A percentile compares a stretch with the other conserved stretches of the same genome.
These are phyloP conservation scores for Colletotrichum echinochloae DNA, from an alignment of 2,329 filamentous ascomycete species.

Conservation along the genomic window DNA sequence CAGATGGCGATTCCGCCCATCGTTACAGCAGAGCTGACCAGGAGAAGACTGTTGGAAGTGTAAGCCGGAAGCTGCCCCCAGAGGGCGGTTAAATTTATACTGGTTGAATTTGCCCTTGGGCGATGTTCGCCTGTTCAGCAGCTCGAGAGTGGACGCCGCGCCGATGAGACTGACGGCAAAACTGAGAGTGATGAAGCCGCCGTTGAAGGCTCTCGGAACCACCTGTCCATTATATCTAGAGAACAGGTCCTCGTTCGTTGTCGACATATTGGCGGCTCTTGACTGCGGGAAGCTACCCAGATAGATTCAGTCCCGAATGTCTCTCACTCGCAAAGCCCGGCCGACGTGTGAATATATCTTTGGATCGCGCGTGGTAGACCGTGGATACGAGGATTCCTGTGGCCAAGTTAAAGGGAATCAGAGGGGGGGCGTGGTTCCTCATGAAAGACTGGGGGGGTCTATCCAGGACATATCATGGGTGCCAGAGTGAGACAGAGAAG, in stretches of 20 bases:
- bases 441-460: conserved; percentile 1
- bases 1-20: conserved; percentile 83
- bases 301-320: conserved; percentile 28
- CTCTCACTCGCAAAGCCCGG: conserved; percentile 21
- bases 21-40: conserved; percentile 72
- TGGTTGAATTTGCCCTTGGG: conserved; percentile 76
- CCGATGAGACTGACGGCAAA: conserved; percentile 82
- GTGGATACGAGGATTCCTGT: conserved; percentile 14
- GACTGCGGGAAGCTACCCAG: conserved; percentile 21
- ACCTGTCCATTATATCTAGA: conserved; percentile 57
- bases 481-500: conserved; percentile 32
- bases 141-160: conserved; percentile 81
- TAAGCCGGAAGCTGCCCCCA: background rate
- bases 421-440: conserved; percentile 13
- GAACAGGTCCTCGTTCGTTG: conserved; percentile 48
- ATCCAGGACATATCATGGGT: conserved; percentile 38
- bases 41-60: conserved; percentile 62
- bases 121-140: conserved; percentile 81
- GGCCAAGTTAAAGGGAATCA: conserved; percentile 16
- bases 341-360: conserved; percentile 27
- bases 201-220: conserved; percentile 63
- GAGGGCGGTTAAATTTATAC: conserved; percentile 55
- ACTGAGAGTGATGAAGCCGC: conserved; percentile 77
- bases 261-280: conserved; percentile 30
- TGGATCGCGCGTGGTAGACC: conserved; percentile 26